phyloP scores from a whole-genome alignment of 208 protist species.

The Trypanosomatidae sp. region DNA sequence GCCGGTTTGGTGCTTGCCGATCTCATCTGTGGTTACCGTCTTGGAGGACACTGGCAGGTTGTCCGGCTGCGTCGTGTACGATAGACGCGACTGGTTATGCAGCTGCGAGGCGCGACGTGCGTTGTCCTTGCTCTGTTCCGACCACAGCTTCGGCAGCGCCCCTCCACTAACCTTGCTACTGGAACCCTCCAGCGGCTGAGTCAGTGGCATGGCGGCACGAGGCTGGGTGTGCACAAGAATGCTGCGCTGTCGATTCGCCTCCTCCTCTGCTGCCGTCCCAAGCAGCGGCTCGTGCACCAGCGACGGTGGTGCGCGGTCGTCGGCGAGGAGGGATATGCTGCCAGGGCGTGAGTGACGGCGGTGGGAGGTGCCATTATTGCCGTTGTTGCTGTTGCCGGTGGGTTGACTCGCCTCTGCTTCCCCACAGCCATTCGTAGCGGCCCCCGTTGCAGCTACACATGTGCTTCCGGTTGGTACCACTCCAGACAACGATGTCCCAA shows the following conservation, averaged over 20 bases:
- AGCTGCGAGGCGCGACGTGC: constrained; percentile 25
- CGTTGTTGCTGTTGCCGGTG: constrained; percentile 7
- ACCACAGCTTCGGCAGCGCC: constrained; percentile 15
- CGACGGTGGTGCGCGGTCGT: constrained; percentile 22
- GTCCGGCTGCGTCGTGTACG: constrained; percentile 9
- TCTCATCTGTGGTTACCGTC: neutral
- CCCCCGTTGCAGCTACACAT: neutral
- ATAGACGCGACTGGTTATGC: constrained; percentile 18
- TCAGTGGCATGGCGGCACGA: neutral
- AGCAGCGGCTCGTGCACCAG: constrained; percentile 32
- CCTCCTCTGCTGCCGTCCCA: constrained; percentile 20
- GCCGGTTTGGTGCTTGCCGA: neutral
- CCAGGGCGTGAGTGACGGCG: constrained; percentile 12
- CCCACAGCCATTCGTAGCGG: neutral
- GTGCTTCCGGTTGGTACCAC: neutral
- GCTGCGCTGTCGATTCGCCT: constrained; percentile 15
- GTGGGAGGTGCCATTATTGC: constrained; percentile 3
- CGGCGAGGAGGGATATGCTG: constrained; percentile 20
- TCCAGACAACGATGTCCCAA: neutral
- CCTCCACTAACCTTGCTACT: neutral
- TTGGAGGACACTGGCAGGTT: too few relatives aligned
- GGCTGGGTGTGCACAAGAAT: constrained; percentile 27
- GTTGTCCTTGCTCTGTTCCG: constrained; percentile 39
- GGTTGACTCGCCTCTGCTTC: neutral
- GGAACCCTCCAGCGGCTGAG: neutral